Percentiles rank a stretch among this genome's conserved stretches.
Evolutionary conservation across 2,329 filamentous ascomycete species (phyloP).

Genomic region (Magnaporthiopsis poae): DNA sequence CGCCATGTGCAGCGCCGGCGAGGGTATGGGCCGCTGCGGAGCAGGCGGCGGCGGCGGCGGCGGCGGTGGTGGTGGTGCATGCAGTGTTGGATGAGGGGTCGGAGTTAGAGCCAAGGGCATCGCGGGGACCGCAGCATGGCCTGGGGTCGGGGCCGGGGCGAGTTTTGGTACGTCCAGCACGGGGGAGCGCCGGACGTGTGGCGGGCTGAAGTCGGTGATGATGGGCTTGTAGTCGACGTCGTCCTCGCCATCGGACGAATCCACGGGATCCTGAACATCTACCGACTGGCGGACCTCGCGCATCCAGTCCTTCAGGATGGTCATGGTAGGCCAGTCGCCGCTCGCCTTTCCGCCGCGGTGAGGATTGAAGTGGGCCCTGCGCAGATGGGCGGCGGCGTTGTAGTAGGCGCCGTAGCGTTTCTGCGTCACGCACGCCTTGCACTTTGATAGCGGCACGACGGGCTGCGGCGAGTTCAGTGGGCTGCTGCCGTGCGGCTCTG

Average conservation of each 20-base stretch:
- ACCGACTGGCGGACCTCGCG: slow-evolving; percentile 44
- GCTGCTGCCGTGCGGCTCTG: slow-evolving; percentile 42
- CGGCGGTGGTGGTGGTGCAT: slow-evolving; percentile 10
- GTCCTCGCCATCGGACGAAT: slow-evolving; percentile 44
- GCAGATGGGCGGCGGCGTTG: slow-evolving; percentile 83
- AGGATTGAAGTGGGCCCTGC: slow-evolving; percentile 69
- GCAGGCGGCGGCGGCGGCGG: slow-evolving; percentile 7
- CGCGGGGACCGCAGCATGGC: background rate
- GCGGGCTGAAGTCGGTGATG: slow-evolving; percentile 17
- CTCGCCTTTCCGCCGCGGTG: slow-evolving; percentile 44
- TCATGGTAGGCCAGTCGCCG: slow-evolving; percentile 46
- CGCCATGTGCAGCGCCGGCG: slow-evolving; percentile 3
- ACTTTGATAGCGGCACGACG: slow-evolving; percentile 54
- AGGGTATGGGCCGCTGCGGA: slow-evolving; percentile 6
- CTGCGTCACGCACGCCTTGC: slow-evolving; percentile 67
- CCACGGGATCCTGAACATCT: slow-evolving; percentile 34
- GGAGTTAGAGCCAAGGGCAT: background rate
- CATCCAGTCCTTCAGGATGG: slow-evolving; percentile 53
- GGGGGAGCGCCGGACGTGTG: slow-evolving; percentile 18
- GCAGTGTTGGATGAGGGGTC: slow-evolving; percentile 9
- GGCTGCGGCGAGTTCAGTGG: slow-evolving; percentile 49
- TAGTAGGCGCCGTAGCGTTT: slow-evolving; percentile 71
- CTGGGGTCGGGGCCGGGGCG: slow-evolving; percentile 19
- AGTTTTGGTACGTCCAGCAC: slow-evolving; percentile 19
- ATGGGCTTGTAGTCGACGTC: slow-evolving; percentile 28